Percentiles rank a stretch among this genome's conserved stretches.
Evolutionary conservation across 345 rosid species (phyloP).

Genomic region (Turnera subulata): DNA sequence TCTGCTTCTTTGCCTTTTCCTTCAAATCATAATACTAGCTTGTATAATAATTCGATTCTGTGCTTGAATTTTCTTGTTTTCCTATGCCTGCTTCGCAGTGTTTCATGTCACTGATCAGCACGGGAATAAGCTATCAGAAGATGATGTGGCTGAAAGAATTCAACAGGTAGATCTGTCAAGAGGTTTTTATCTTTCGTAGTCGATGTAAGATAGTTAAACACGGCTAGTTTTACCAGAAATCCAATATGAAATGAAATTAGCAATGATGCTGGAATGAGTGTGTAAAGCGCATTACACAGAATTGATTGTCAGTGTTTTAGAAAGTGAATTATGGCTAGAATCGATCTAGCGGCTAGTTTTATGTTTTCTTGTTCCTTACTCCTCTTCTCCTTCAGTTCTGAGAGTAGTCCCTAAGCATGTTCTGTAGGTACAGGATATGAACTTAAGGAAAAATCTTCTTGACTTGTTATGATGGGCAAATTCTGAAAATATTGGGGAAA

Average conservation of each 20-base stretch:
- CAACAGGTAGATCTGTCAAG: slow-evolving; percentile 59
- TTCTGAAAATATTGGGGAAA: background rate
- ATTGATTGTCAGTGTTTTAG: background rate
- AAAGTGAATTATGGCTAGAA: background rate
- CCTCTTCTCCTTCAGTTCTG: background rate
- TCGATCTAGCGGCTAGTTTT: slow-evolving; percentile 1
- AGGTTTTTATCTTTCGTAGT: too few relatives aligned
- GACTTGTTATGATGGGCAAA: too few relatives aligned
- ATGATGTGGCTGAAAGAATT: slow-evolving; percentile 58
- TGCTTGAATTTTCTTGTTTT: slow-evolving; percentile 13
- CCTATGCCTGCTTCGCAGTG: slow-evolving; percentile 35
- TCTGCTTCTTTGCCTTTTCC: slow-evolving; percentile 1
- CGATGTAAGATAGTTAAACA: too few relatives aligned
- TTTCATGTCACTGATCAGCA: slow-evolving; percentile 71
- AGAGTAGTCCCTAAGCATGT: too few relatives aligned
- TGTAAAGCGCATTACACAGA: background rate
- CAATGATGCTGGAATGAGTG: too few relatives aligned
- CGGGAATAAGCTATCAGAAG: slow-evolving; percentile 64
- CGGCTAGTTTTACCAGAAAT: too few relatives aligned
- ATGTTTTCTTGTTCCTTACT: background rate
- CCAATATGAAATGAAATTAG: too few relatives aligned
- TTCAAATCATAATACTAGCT: background rate
- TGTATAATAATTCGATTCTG: background rate
- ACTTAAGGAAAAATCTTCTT: too few relatives aligned
- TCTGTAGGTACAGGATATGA: too few relatives aligned